A percentile compares a stretch with the other conserved stretches of the same genome.
These are phyloP conservation scores for Kuraishia cidri DNA, from an alignment of 805 yeast species.

Conservation along the genomic window DNA sequence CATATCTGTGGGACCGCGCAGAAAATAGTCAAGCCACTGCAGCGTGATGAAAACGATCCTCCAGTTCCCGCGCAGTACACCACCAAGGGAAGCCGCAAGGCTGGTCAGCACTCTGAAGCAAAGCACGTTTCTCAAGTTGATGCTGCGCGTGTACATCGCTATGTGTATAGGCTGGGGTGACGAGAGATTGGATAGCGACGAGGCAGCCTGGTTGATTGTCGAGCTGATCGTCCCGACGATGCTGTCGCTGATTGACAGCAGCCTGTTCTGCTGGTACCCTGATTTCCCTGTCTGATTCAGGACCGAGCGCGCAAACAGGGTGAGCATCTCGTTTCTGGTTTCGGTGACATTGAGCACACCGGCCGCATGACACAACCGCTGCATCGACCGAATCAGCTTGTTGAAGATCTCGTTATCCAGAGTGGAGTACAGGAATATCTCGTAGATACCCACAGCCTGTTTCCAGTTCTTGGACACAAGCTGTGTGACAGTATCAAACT, in stretches of 20 bases:
- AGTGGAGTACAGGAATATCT: conserved; percentile 51
- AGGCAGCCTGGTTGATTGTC: conserved; percentile 26
- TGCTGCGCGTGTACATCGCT: conserved; percentile 27
- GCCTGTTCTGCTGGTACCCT: conserved; percentile 19
- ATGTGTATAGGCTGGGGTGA: conserved; percentile 5
- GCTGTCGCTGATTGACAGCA: conserved; percentile 37
- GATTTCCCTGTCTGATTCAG: conserved; percentile 26
- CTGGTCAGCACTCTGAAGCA: conserved; percentile 75
- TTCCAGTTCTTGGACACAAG: conserved; percentile 26
- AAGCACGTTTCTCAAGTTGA: conserved; percentile 61
- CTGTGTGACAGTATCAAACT: conserved; percentile 10
- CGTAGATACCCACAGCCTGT: conserved; percentile 31
- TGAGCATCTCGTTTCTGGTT: conserved; percentile 49
- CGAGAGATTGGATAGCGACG: conserved; percentile 12
- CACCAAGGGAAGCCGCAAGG: conserved; percentile 75
- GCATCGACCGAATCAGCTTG: conserved; percentile 59
- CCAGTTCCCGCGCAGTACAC: conserved; percentile 67
- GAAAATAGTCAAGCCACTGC: conserved; percentile 70
- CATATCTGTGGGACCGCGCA: conserved; percentile 50
- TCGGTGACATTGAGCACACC: conserved; percentile 58
- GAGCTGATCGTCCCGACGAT: conserved; percentile 43
- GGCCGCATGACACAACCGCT: conserved; percentile 72
- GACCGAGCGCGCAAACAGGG: conserved; percentile 34
- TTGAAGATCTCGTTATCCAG: conserved; percentile 69
- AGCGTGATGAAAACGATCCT: conserved; percentile 46